These are phyloP conservation scores for Triticum urartu DNA, from an alignment of 176 grass and related monocot genomes.

Conservation along the genomic window DNA sequence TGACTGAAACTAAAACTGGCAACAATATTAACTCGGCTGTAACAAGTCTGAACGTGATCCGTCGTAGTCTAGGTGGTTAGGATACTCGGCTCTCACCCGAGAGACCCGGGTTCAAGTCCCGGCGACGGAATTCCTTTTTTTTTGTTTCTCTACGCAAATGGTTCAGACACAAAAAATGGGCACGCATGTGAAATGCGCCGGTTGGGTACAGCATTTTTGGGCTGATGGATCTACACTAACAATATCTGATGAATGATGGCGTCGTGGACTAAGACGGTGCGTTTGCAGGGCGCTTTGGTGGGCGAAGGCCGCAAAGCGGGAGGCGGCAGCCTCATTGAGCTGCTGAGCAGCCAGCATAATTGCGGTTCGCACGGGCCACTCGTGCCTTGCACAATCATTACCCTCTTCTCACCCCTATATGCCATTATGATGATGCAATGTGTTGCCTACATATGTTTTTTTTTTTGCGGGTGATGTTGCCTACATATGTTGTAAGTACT, in stretches of 20 bases:
- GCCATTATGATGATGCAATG: background rate
- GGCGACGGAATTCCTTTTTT: constrained; percentile 59
- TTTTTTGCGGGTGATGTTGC: no score
- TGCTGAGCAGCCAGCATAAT: background rate
- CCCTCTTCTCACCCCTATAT: background rate
- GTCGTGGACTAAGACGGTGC: background rate
- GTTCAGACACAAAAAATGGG: no score
- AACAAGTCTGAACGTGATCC: background rate
- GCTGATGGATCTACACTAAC: no score
- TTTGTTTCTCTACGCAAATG: background rate
- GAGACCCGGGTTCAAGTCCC: constrained; percentile 95
- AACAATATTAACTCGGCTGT: accelerated
- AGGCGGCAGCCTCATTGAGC: background rate
- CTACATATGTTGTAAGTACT: no score
- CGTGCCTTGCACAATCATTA: background rate
- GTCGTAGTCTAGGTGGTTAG: constrained; percentile 99
- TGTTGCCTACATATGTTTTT: no score
- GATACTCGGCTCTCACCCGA: constrained; percentile 99
- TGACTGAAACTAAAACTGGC: no score
- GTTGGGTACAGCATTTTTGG: no score
- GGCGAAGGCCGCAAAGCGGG: background rate
- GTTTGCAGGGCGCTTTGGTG: background rate
- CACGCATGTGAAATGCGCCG: no score
- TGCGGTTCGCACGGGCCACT: background rate
- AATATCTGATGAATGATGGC: background rate